phyloP scores from a whole-genome alignment of 1,139 yeast species.

The Arxiozyma slooffiae region DNA sequence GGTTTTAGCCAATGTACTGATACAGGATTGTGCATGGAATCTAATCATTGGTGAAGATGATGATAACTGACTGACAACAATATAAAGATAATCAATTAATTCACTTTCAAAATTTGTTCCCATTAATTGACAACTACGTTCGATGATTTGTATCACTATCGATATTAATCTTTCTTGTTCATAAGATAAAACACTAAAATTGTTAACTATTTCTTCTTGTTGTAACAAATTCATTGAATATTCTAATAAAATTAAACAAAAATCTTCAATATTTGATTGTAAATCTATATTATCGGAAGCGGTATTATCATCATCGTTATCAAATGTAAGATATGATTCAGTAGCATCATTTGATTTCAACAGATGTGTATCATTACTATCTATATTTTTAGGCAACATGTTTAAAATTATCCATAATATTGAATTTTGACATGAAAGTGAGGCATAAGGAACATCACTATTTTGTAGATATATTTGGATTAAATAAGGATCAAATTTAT shows the following conservation, averaged over 20 bases:
- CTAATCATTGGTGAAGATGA: conserved; percentile 38
- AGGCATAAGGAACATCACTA: background rate
- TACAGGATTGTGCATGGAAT: conserved; percentile 39
- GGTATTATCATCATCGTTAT: background rate
- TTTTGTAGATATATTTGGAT: background rate
- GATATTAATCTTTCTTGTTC: conserved; percentile 6
- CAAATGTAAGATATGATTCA: background rate
- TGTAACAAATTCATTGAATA: background rate
- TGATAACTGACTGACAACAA: conserved; percentile 47
- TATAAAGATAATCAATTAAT: conserved; percentile 46
- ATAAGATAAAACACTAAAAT: background rate
- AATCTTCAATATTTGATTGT: background rate
- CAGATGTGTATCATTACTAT: background rate
- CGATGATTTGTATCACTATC: conserved; percentile 33
- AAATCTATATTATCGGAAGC: background rate
- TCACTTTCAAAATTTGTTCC: conserved; percentile 37
- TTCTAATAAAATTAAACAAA: background rate
- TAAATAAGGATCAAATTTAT: background rate
- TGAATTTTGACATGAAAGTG: background rate
- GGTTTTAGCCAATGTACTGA: conserved; percentile 40
- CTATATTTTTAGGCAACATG: background rate
- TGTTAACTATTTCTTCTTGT: conserved; percentile 8
- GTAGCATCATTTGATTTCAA: background rate
- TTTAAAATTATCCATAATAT: background rate
- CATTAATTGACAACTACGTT: conserved; percentile 33